phyloP scores from a whole-genome alignment of 768 basidiomycete genomes.

The Termitomyces sp. region DNA sequence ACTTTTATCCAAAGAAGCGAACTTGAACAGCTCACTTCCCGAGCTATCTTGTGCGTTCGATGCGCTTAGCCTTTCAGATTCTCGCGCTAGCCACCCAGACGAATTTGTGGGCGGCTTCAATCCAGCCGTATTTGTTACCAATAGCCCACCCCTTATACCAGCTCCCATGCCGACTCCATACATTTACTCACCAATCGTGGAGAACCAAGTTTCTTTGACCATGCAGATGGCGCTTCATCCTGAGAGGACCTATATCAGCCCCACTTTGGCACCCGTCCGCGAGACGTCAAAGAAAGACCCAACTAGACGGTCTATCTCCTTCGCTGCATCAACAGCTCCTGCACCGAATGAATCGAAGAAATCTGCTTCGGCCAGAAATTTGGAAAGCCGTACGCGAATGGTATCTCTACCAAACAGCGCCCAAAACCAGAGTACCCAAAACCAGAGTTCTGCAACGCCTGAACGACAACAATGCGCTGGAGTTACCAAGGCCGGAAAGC shows the following conservation, averaged over 20 bases:
- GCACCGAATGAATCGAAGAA: conserved; percentile 10
- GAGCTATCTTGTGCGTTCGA: conserved; percentile 23
- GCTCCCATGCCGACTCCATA: conserved; percentile 32
- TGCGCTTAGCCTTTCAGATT: conserved; percentile 18
- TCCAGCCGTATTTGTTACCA: conserved; percentile 15
- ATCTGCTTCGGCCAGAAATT: conserved; percentile 10
- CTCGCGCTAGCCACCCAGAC: conserved; percentile 3
- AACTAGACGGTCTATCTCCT: conserved; percentile 10
- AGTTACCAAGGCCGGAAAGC: conserved; percentile 58
- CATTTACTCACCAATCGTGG: conserved; percentile 24
- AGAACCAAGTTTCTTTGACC: conserved; percentile 34
- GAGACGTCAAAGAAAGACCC: conserved; percentile 28
- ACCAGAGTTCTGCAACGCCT: conserved; percentile 7
- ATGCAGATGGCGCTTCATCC: conserved; percentile 35
- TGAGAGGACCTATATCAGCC: conserved; percentile 8
- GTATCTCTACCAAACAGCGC: conserved; percentile 18
- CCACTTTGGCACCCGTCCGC: conserved; percentile 4
- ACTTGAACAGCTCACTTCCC: conserved; percentile 3
- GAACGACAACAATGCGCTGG: conserved; percentile 60
- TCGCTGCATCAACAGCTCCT: conserved; percentile 19
- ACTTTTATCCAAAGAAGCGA: conserved; percentile 14
- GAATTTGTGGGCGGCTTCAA: conserved; percentile 50
- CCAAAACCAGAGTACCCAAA: conserved; percentile 8
- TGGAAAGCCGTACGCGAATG: conserved; percentile 12
- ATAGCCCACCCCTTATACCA: conserved; percentile 1